Evolutionary conservation across 257 asterid genomes (phyloP).

Genomic region (Gentiana straminea): DNA sequence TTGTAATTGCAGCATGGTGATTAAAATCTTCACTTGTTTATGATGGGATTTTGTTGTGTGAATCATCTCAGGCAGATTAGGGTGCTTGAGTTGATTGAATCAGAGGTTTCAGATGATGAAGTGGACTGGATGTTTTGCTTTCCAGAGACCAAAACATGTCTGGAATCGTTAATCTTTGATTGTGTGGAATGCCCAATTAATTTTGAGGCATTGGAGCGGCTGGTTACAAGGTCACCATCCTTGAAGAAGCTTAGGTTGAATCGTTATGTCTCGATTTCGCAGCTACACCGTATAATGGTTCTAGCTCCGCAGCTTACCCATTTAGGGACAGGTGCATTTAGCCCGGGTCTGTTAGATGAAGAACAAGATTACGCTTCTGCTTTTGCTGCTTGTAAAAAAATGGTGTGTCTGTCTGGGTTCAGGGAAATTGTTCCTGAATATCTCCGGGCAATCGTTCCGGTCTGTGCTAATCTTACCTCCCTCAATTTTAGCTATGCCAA

Average conservation of each 20-base stretch:
- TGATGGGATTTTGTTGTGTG: constrained; percentile 4
- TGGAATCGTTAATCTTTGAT: constrained; percentile 37
- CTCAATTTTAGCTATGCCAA: constrained; percentile 39
- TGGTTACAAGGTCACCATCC: constrained; percentile 35
- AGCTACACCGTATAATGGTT: constrained; percentile 34
- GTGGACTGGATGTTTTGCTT: constrained; percentile 46
- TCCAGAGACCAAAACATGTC: constrained; percentile 29
- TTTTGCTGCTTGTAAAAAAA: constrained; percentile 42
- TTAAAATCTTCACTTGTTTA: background rate
- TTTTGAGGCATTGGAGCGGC: constrained; percentile 36
- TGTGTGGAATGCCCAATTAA: constrained; percentile 33
- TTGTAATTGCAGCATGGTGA: background rate
- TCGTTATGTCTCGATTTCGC: constrained; percentile 21
- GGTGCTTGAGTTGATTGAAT: constrained; percentile 41
- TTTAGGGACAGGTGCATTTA: constrained; percentile 43
- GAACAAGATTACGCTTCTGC: constrained; percentile 34
- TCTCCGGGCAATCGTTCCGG: constrained; percentile 35
- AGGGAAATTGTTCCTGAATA: constrained; percentile 27
- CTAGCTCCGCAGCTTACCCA: constrained; percentile 48
- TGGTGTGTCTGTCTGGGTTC: constrained; percentile 44
- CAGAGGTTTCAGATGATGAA: constrained; percentile 31
- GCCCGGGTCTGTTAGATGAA: constrained; percentile 19
- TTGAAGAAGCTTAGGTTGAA: constrained; percentile 37
- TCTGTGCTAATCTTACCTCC: constrained; percentile 39
- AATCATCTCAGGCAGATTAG: constrained; percentile 32